A percentile compares a stretch with the other conserved stretches of the same genome.
phyloP scores from a whole-genome alignment of 2,329 filamentous ascomycete genomes.

The Cladosporium sphaerospermum region DNA sequence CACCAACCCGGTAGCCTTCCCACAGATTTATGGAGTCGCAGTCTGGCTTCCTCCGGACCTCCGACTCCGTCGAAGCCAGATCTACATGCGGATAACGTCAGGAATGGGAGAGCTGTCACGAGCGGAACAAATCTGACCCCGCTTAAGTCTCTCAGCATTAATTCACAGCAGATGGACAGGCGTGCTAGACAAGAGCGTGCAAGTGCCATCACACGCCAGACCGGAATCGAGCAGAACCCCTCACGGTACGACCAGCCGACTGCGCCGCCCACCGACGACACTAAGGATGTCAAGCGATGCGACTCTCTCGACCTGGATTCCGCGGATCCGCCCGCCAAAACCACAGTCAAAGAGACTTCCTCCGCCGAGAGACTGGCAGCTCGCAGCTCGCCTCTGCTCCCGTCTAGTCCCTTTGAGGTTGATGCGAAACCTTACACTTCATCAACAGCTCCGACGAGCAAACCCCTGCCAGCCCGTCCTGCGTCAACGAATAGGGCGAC shows the following conservation, averaged over 20 bases:
- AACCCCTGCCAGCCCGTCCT: neutral
- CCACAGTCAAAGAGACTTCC: neutral
- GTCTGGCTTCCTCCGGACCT: slow-evolving; percentile 15
- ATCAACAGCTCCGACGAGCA: neutral
- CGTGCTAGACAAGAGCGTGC: too few relatives aligned
- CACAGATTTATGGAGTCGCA: slow-evolving; percentile 23
- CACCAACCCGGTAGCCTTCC: slow-evolving; percentile 10
- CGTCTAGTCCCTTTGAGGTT: slow-evolving; percentile 5
- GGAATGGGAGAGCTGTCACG: slow-evolving; percentile 19
- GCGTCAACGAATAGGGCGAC: neutral
- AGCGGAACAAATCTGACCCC: slow-evolving; percentile 22
- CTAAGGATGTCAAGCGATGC: slow-evolving; percentile 11
- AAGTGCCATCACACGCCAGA: neutral
- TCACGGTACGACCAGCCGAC: slow-evolving; percentile 12
- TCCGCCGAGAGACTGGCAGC: neutral
- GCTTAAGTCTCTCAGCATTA: slow-evolving; percentile 25
- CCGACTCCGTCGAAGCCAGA: slow-evolving; percentile 9
- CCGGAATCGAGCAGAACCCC: neutral
- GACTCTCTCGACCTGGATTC: neutral
- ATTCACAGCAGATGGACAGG: slow-evolving; percentile 18
- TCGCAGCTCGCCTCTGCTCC: slow-evolving; percentile 1
- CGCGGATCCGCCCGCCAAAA: neutral
- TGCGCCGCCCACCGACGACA: slow-evolving; percentile 7
- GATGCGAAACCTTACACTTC: neutral
- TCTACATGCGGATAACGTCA: slow-evolving; percentile 5